Conservation (phyloP, 805 yeast species). For the Metschnikowia drakensbergensis region DNA sequence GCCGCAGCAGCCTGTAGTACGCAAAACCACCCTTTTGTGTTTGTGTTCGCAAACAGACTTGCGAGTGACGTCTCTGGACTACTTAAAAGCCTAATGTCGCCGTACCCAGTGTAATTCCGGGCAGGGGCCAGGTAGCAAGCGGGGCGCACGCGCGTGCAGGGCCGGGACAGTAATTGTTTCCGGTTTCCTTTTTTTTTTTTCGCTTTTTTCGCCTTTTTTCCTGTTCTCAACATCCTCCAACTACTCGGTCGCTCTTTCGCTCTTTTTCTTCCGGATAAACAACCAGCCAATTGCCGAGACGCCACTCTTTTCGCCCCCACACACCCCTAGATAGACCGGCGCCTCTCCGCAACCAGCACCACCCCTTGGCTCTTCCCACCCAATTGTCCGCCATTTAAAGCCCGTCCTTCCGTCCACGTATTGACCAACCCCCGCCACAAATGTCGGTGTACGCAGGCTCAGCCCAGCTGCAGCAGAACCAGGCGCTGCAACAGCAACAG, state of each 20-base stretch:
- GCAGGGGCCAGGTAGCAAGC: not conserved
- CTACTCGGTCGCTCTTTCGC: conserved; percentile 7
- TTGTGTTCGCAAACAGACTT: not conserved
- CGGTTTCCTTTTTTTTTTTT: conserved; percentile 4
- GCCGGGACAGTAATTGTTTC: conserved; percentile 1
- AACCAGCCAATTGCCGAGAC: conserved; percentile 5
- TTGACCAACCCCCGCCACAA: not conserved
- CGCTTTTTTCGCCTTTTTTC: conserved; percentile 6
- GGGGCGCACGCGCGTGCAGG: conserved; percentile 5
- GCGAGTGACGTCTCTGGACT: not conserved
- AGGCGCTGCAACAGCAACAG: conserved; percentile 23
- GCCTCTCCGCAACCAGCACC: not conserved
- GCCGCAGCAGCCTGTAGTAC: no score
- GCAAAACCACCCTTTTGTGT: no score
- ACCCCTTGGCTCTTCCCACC: not conserved
- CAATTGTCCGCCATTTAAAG: not conserved
- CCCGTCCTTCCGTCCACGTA: not conserved
- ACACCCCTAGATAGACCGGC: not conserved
- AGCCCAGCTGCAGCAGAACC: conserved; percentile 21
- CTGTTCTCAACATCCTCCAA: conserved; percentile 8
- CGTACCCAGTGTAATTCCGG: not conserved
- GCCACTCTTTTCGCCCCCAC: conserved; percentile 3
- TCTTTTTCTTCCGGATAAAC: conserved; percentile 5
- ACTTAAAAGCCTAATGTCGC: not conserved
- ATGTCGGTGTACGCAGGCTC: conserved; percentile 21